Conservation (phyloP, 371 early-diverging fungal genomes). For the Umbelopsis sp. region DNA sequence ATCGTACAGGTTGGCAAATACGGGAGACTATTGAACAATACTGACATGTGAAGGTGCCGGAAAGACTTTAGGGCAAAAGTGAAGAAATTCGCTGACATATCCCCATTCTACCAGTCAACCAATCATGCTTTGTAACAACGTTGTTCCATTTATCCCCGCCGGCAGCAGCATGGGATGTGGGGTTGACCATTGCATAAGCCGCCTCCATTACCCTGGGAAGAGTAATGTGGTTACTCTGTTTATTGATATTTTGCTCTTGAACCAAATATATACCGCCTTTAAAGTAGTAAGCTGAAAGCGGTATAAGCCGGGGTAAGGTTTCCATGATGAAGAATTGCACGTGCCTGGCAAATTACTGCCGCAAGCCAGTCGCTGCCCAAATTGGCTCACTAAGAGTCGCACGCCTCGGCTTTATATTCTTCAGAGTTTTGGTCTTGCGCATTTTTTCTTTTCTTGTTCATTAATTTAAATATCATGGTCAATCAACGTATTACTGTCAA, state of each 20-base stretch:
- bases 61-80: background rate
- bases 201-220: too few relatives aligned
- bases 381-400: background rate
- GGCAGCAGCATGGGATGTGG: background rate
- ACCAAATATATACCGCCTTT: background rate
- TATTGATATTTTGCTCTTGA: too few relatives aligned
- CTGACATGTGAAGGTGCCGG: slow-evolving; percentile 6
- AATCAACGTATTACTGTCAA: slow-evolving; percentile 69
- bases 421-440: background rate
- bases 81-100: background rate
- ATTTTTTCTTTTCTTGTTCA: slow-evolving; percentile 3
- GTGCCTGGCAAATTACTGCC: background rate
- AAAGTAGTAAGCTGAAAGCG: background rate
- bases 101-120: background rate
- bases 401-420: background rate
- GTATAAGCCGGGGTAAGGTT: background rate
- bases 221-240: too few relatives aligned
- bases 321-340: background rate
- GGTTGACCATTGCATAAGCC: background rate
- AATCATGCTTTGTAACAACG: slow-evolving; percentile 6
- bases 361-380: too few relatives aligned
- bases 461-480: background rate
- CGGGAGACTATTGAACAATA: background rate
- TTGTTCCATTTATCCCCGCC: background rate
- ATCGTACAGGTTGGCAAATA: background rate